These are phyloP conservation scores for Pharnaceum exiguum DNA, from an alignment of 148 eudicot genomes.

Conservation along the genomic window DNA sequence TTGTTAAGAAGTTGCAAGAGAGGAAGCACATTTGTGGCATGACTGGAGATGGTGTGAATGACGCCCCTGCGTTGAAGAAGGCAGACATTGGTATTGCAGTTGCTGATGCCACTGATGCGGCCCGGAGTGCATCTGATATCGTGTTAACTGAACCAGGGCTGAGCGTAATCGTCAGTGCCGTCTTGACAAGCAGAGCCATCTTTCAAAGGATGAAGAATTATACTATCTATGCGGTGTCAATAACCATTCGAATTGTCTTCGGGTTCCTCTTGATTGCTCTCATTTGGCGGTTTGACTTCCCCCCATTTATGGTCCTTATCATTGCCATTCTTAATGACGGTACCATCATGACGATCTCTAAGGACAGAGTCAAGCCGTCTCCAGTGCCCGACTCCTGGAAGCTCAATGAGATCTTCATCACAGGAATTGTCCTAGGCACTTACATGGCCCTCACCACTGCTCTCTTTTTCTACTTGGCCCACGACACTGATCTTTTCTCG, in stretches of 20 bases:
- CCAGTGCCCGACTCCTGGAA: constrained; percentile 94
- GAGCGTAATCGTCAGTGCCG: constrained; percentile 83
- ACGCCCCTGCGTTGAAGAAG: constrained; percentile 87
- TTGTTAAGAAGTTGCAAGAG: constrained; percentile 85
- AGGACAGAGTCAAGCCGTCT: constrained; percentile 91
- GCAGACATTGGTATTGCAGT: constrained; percentile 98
- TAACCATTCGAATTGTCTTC: constrained; percentile 85
- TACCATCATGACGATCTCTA: constrained; percentile 94
- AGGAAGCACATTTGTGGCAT: constrained; percentile 89
- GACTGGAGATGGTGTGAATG: constrained; percentile 98
- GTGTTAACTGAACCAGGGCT: constrained; percentile 92
- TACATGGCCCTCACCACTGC: constrained; percentile 69
- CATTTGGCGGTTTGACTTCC: constrained; percentile 84
- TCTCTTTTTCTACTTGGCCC: constrained; percentile 68
- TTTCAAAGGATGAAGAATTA: constrained; percentile 99
- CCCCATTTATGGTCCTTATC: constrained; percentile 88
- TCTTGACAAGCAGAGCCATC: constrained; percentile 84
- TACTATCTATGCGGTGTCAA: constrained; percentile 90
- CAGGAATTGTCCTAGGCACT: constrained; percentile 76
- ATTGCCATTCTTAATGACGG: constrained; percentile 89
- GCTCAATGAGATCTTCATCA: constrained; percentile 82
- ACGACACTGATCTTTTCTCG: constrained; percentile 60
- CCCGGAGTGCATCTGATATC: constrained; percentile 87
- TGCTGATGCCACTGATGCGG: constrained; percentile 93
- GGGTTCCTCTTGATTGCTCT: constrained; percentile 78